Conservation (phyloP, 345 rosid species). For the Odontarrhena argentea region DNA sequence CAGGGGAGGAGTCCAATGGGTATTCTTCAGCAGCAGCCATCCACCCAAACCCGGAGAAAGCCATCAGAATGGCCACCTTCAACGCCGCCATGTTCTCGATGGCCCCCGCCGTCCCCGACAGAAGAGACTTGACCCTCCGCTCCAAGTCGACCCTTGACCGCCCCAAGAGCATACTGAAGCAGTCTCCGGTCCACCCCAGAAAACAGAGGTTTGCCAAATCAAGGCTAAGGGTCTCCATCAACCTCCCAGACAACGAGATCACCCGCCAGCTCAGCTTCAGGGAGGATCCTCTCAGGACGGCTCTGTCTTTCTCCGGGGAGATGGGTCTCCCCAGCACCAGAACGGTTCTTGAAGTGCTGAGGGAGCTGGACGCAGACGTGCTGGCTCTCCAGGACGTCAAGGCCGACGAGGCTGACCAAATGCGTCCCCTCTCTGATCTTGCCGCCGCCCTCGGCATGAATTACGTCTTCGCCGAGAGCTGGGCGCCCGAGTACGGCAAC, state of each 20-base stretch:
- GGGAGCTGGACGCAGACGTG: constrained; percentile 82
- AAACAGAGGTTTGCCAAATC: constrained; percentile 65
- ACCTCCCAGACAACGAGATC: constrained; percentile 94
- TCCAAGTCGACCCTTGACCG: constrained; percentile 59
- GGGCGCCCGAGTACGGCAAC: constrained; percentile 99
- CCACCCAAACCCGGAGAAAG: constrained; percentile 42
- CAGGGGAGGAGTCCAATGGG: constrained; percentile 35
- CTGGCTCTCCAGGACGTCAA: constrained; percentile 91
- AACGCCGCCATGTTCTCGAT: constrained; percentile 90
- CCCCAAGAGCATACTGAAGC: constrained; percentile 84
- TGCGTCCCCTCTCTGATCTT: constrained; percentile 94
- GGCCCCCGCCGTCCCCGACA: constrained; percentile 80
- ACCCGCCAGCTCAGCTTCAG: constrained; percentile 66
- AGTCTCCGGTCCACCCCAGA: constrained; percentile 64
- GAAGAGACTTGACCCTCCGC: constrained; percentile 38
- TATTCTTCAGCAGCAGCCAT: constrained; percentile 46
- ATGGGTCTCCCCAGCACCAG: constrained; percentile 43
- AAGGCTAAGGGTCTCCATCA: constrained; percentile 82
- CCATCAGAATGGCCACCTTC: constrained; percentile 76
- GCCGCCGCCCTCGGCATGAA: constrained; percentile 86
- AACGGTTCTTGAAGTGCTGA: constrained; percentile 72
- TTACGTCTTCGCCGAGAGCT: constrained; percentile 92
- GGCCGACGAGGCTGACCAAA: constrained; percentile 88
- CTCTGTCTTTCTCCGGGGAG: constrained; percentile 41
- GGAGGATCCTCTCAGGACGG: constrained; percentile 48